phyloP scores from a whole-genome alignment of 1,139 yeast genomes.

The Kodamaea sp. region DNA sequence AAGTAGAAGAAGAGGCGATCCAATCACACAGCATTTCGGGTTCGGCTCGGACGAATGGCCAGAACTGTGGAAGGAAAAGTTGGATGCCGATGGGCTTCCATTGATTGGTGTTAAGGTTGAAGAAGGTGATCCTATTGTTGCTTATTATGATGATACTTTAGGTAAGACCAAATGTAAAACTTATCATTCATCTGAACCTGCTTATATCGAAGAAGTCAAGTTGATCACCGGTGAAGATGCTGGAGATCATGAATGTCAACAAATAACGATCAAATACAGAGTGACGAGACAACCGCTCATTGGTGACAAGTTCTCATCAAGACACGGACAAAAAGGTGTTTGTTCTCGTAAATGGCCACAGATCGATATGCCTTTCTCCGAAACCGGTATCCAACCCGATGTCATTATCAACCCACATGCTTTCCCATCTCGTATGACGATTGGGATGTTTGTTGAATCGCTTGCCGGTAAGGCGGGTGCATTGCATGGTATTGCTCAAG shows the following conservation, averaged over 20 bases:
- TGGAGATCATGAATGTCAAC: conserved; percentile 77
- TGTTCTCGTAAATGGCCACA: conserved; percentile 98
- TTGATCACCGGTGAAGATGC: conserved; percentile 73
- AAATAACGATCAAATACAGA: conserved; percentile 83
- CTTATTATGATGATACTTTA: conserved; percentile 84
- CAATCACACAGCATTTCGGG: conserved; percentile 91
- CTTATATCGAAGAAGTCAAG: conserved; percentile 92
- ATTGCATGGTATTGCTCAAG: conserved; percentile 95
- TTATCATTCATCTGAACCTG: conserved; percentile 93
- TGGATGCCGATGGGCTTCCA: conserved; percentile 94
- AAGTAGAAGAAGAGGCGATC: conserved; percentile 87
- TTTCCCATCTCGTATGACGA: conserved; percentile 99
- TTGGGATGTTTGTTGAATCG: conserved; percentile 98
- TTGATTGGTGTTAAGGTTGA: conserved; percentile 80
- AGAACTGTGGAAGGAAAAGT: conserved; percentile 77
- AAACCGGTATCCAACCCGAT: conserved; percentile 95
- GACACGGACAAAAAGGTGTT: conserved; percentile 99
- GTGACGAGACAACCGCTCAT: conserved; percentile 89
- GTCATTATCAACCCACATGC: conserved; percentile 98
- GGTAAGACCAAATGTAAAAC: conserved; percentile 92
- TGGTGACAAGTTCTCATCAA: conserved; percentile 96
- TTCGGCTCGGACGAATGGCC: conserved; percentile 95
- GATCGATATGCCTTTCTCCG: conserved; percentile 94
- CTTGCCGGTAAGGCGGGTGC: conserved; percentile 99
- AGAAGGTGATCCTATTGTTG: conserved; percentile 95